Conservation (phyloP, 306 rosid genomes). For the Medicago arabica region DNA sequence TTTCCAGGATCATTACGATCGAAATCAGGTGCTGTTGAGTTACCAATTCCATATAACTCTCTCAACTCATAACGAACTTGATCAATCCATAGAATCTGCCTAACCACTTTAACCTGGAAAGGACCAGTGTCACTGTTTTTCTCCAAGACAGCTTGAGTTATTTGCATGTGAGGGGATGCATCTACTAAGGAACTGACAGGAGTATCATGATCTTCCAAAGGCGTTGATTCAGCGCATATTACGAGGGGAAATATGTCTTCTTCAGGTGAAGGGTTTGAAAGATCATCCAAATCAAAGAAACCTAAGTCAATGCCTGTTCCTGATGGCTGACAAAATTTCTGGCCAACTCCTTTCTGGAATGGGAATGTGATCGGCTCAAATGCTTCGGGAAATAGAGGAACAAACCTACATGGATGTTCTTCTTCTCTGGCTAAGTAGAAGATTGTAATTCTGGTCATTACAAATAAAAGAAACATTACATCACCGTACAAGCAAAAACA, state of each 20-base stretch:
- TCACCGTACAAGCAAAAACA: not conserved
- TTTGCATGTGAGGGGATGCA: slow-evolving; percentile 73
- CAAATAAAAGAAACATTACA: slow-evolving; percentile 33
- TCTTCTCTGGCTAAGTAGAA: slow-evolving; percentile 92
- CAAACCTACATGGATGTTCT: slow-evolving; percentile 64
- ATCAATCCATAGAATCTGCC: slow-evolving; percentile 89
- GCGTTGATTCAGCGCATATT: slow-evolving; percentile 76
- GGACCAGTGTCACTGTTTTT: slow-evolving; percentile 55
- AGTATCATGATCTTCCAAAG: slow-evolving; percentile 49
- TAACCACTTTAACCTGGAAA: slow-evolving; percentile 79
- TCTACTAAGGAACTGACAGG: slow-evolving; percentile 43
- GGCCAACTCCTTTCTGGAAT: slow-evolving; percentile 80
- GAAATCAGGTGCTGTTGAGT: slow-evolving; percentile 64
- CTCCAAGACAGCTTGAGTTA: slow-evolving; percentile 87
- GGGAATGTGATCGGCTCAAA: slow-evolving; percentile 70
- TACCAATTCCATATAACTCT: slow-evolving; percentile 86
- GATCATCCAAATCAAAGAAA: slow-evolving; percentile 88
- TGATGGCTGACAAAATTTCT: slow-evolving; percentile 76
- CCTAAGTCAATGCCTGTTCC: slow-evolving; percentile 96
- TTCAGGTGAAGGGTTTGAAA: slow-evolving; percentile 71
- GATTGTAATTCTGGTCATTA: slow-evolving; percentile 72
- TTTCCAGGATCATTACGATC: slow-evolving; percentile 69
- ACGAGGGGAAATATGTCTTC: slow-evolving; percentile 85
- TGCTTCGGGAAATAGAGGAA: slow-evolving; percentile 70
- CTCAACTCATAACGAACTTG: slow-evolving; percentile 80